These are phyloP conservation scores for Macaranga tanarius DNA, from an alignment of 441 rosid genomes.

Conservation along the genomic window DNA sequence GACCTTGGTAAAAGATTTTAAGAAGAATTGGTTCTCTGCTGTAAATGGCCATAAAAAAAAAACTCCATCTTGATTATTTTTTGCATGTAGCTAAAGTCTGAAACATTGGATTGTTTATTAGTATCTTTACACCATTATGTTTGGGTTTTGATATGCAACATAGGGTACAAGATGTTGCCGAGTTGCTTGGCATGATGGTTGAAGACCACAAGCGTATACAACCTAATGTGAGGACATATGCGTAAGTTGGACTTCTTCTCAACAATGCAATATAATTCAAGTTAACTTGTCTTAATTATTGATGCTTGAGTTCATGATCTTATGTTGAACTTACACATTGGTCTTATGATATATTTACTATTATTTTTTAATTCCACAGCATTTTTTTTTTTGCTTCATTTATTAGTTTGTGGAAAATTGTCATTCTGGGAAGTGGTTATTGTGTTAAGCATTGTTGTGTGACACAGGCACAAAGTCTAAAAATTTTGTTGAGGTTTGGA, in stretches of 20 bases:
- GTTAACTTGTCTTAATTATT: slow-evolving; percentile 7
- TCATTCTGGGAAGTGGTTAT: too few species aligned
- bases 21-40: not conserved
- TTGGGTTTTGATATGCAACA: slow-evolving; percentile 29
- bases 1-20: not conserved
- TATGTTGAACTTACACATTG: slow-evolving; percentile 17
- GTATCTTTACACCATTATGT: not conserved
- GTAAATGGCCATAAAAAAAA: not conserved
- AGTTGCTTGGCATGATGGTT: slow-evolving; percentile 98
- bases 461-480: not conserved
- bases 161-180: slow-evolving; percentile 96
- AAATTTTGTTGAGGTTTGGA: not conserved
- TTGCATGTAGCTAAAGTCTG: not conserved
- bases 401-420: too few species aligned
- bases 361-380: too few species aligned
- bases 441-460: too few species aligned
- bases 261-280: slow-evolving; percentile 7
- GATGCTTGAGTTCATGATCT: slow-evolving; percentile 5
- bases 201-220: slow-evolving; percentile 88
- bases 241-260: slow-evolving; percentile 48
- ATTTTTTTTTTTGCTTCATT: too few species aligned
- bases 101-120: not conserved
- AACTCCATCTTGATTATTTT: not conserved
- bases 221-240: slow-evolving; percentile 84
- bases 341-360: too few species aligned